Evolutionary conservation across 108 stramenopile species (phyloP), one percentile per base, ranked within the genome.

Genomic region (Skeletonema marinoi): DNA sequence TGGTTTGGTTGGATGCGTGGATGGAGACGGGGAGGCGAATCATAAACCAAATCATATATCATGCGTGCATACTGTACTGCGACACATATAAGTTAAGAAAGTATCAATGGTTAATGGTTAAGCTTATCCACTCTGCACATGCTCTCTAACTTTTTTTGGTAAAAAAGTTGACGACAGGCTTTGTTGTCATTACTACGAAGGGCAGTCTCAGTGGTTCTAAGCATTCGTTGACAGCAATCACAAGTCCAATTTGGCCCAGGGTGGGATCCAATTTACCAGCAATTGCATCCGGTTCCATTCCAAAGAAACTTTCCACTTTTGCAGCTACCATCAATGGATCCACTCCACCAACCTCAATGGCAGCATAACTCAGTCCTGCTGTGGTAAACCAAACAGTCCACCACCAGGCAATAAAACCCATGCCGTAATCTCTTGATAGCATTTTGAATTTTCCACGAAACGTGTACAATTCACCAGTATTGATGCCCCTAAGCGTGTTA

Each of bases 401-500:
- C 59, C 92, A 94, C 75, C 87, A 96, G 33, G 87, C 92, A 64
- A 94, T 61, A 13, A 93, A 80, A 0, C 89, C 89, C 68, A 94
- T 67, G 1, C 90, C 95, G 64, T 96, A 96, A 60, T 96, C 92
- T 46, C 86, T 67, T 38, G 81, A 64, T 16, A 96, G 79, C 17
- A 84, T 82, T 75, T 96, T 96, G 84, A 93, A 92, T 29, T 90
- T 83, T 29, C 95, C 95, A 62, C 91, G 78, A 71, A 87, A 77
- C 0, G 95, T 92, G 70, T 90, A 94, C 13, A 91, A 65, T 71
- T 96, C 95, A 21, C 95, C 95, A 9, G 93, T 96, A 78, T 96
- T 93, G 65, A 96, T 96, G 10, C 83, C 90, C 2, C 90, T 78
- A 10, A 92, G 73, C 62, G 85, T 87, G 58, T 96, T 86, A 32